Evolutionary conservation across 2,329 filamentous ascomycete genomes (phyloP), one percentile per base, ranked within the genome.

Genomic region (Metarhizium anisopliae): DNA sequence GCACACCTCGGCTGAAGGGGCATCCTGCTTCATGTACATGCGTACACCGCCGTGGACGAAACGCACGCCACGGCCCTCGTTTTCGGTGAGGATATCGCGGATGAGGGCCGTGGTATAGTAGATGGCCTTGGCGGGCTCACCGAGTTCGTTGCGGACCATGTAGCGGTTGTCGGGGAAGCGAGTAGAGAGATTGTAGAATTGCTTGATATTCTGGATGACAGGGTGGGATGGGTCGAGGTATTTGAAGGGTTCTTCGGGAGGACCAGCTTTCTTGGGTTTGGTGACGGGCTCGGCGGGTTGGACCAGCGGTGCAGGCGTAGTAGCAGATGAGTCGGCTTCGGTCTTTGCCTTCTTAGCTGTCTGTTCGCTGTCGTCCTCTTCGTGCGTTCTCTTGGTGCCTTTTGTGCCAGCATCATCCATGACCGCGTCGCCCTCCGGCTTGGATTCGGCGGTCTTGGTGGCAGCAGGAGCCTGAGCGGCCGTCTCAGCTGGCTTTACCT

Each of bases 11-110:
- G 87, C 85, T 5, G 86, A 88, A 58, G 95, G 92, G 0, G 90
- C 87, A 66, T 96, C 91, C 71, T 97, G 93, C 77, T 95, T 96
- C 78, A 97, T 94, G 70, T 95, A 99, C 90, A 97, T 97, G 75
- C 95, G 95, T 38, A 99, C 92, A 60, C 94, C 94, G 52, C 88
- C 93, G 72, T 99, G 94, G 52, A 99, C 89, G 68, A 99, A 96
- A 70, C 94, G 95, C 72, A 97, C 86, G 50, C 91, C 91, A 32
- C 88, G 86, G 47, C 90, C 89, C 71, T 96, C 91, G 69, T 99
- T 99, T 67, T 87, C 81, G 4, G 80, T 82, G 3, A 99, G 80
- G 54, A 99, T 94, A 61, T 93, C 87, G 36, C 91, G 87, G 25
- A 90, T 87, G 13, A 97, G 80, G 4, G 83, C 82, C 40, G 87